Conservation (phyloP, 2,329 filamentous ascomycete species). For the Graphilbum sp. region DNA sequence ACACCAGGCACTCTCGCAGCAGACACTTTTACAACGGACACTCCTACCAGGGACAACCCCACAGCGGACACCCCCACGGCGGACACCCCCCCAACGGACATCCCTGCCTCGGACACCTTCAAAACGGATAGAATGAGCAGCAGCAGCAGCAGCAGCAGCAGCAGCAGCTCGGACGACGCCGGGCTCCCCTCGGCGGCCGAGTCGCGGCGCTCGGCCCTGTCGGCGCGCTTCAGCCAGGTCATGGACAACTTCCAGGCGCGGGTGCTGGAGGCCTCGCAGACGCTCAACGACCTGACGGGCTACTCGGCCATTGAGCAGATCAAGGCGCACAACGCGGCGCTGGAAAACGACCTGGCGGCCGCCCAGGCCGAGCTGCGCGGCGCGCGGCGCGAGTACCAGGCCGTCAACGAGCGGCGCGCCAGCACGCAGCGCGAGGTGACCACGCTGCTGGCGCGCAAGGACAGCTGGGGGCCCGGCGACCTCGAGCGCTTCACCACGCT, state of each 20-base stretch:
- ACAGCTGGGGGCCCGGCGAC: constrained; percentile 74
- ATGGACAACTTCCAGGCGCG: constrained; percentile 87
- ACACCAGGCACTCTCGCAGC: too few species aligned
- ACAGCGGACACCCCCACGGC: too few species aligned
- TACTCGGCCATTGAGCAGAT: constrained; percentile 83
- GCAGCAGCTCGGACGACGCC: too few species aligned
- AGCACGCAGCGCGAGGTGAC: constrained; percentile 91
- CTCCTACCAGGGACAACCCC: too few species aligned
- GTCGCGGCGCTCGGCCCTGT: constrained; percentile 23
- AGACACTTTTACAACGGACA: too few species aligned
- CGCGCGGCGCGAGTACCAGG: constrained; percentile 62
- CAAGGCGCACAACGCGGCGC: constrained; percentile 58
- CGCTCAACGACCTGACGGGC: constrained; percentile 85
- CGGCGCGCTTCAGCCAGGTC: constrained; percentile 42
- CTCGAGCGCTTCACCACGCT: constrained; percentile 88
- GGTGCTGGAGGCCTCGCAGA: constrained; percentile 68
- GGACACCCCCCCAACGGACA: too few species aligned
- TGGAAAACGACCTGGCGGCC: constrained; percentile 39
- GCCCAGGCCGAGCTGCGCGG: constrained; percentile 51
- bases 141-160: too few species aligned
- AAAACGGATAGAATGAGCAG: too few species aligned
- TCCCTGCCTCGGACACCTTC: too few species aligned
- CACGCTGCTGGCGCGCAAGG: constrained; percentile 80
- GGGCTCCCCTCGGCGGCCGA: constrained; percentile 31
- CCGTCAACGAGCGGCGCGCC: constrained; percentile 71